These are phyloP conservation scores for Myxozyma mucilagina DNA, from an alignment of 805 yeast species.

Conservation along the genomic window DNA sequence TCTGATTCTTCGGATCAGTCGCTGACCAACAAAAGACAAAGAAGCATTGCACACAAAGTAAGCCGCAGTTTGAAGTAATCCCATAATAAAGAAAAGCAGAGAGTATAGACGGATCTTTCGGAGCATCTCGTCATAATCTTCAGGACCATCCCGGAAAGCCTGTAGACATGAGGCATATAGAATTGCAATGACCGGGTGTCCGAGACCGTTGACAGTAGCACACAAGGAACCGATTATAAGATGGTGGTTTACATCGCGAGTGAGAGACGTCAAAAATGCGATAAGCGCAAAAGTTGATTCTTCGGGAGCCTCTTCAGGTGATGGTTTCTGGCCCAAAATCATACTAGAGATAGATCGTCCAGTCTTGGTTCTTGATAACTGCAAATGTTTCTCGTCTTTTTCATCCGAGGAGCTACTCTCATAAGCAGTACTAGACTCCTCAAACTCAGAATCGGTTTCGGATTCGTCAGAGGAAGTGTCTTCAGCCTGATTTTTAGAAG, in stretches of 20 bases:
- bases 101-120: constrained; percentile 37
- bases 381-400: background rate
- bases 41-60: constrained; percentile 13
- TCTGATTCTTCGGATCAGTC: constrained; percentile 35
- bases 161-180: constrained; percentile 12
- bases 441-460: background rate
- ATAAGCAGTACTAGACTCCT: background rate
- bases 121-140: constrained; percentile 9
- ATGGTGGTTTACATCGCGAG: background rate
- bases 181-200: constrained; percentile 12
- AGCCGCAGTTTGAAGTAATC: constrained; percentile 9
- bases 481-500: constrained; percentile 41
- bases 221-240: constrained; percentile 9
- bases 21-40: constrained; percentile 20
- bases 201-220: constrained; percentile 16
- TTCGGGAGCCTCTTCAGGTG: background rate
- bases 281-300: constrained; percentile 3
- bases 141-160: constrained; percentile 9
- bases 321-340: background rate
- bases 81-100: constrained; percentile 18
- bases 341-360: constrained; percentile 18
- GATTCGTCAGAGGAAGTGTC: constrained; percentile 25
- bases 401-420: constrained; percentile 10
- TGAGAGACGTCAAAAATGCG: constrained; percentile 4
- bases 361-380: constrained; percentile 10